These are phyloP conservation scores for Endotrypanum monterogeii DNA, from an alignment of 208 protist genomes.

Conservation along the genomic window DNA sequence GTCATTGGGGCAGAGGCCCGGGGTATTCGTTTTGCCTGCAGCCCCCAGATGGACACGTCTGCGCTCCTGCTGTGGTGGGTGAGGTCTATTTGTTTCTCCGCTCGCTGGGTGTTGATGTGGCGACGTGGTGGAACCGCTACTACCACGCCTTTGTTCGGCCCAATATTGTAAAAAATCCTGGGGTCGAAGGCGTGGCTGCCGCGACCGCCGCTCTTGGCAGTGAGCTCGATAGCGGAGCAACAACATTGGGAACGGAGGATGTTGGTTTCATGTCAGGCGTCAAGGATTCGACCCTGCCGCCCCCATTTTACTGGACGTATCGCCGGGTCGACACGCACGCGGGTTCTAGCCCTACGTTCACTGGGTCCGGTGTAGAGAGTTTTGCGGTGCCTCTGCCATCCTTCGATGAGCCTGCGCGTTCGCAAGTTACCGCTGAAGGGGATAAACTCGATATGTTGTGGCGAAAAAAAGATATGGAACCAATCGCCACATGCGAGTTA, in stretches of 20 bases:
- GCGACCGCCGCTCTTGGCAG: neutral
- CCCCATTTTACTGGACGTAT: slow-evolving; percentile 3
- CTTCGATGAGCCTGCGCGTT: neutral
- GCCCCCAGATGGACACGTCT: slow-evolving; percentile 12
- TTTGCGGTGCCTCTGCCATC: neutral
- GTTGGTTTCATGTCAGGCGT: neutral
- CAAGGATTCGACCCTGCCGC: neutral
- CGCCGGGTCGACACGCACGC: neutral
- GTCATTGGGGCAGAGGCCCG: neutral
- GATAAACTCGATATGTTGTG: neutral
- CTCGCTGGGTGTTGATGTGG: slow-evolving; percentile 12
- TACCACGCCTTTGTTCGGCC: slow-evolving; percentile 7
- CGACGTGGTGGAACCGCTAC: slow-evolving; percentile 23
- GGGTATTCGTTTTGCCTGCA: neutral
- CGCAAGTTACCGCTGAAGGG: neutral
- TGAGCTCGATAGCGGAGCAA: neutral
- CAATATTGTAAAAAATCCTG: neutral
- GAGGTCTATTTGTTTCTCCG: slow-evolving; percentile 16
- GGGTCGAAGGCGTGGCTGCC: neutral
- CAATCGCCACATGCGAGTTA: neutral
- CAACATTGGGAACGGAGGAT: neutral
- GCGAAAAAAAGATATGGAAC: neutral
- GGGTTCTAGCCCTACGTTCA: too few relatives aligned
- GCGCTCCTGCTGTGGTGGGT: slow-evolving; percentile 12
- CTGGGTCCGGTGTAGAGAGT: neutral